Conservation (phyloP, 257 asterid species). For the Ophiorrhiza pumila region DNA sequence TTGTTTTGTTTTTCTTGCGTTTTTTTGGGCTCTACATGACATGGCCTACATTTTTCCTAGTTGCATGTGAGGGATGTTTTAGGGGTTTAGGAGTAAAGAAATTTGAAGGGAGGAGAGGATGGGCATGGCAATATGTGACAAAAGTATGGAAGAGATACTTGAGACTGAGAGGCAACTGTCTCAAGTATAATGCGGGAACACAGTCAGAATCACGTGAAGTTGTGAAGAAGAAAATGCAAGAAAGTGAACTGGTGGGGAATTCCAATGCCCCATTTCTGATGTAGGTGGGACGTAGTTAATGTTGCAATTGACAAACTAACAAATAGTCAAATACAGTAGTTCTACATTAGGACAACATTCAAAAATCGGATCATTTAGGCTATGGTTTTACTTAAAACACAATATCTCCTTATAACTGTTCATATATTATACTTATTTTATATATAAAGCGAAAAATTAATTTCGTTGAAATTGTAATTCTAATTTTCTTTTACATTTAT, state of each 20-base stretch:
- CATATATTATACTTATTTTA: too few species aligned
- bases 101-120: not conserved
- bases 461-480: too few species aligned
- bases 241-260: constrained; percentile 30
- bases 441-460: too few species aligned
- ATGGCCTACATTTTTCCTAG: too few species aligned
- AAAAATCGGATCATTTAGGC: not conserved
- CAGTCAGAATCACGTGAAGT: constrained; percentile 67
- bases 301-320: not conserved
- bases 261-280: constrained; percentile 4
- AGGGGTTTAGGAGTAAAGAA: not conserved
- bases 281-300: not conserved
- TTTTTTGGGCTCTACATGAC: not conserved
- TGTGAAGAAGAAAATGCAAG: constrained; percentile 18
- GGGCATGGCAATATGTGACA: constrained; percentile 21
- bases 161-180: constrained; percentile 31
- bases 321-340: not conserved
- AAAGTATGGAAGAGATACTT: constrained; percentile 18
- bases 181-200: constrained; percentile 21
- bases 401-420: too few species aligned
- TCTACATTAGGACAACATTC: not conserved
- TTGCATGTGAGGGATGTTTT: too few species aligned
- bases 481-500: too few species aligned
- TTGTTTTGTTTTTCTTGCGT: not conserved
- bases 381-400: not conserved